Percentiles rank a stretch among this genome's conserved stretches.
phyloP scores from a whole-genome alignment of 345 rosid genomes.

The Bruguiera parviflora region DNA sequence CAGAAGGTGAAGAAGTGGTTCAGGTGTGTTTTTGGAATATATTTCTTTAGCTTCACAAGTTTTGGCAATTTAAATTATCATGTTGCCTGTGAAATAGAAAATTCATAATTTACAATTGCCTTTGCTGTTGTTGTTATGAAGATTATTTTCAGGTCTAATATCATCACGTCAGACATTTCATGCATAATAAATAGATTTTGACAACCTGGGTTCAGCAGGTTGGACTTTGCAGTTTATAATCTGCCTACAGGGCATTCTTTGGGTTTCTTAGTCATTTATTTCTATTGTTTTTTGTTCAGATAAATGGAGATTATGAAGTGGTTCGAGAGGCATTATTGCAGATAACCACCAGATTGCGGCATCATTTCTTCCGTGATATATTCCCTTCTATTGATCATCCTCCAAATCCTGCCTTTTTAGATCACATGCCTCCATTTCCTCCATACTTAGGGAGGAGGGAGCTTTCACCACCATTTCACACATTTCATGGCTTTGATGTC shows the following conservation, averaged over 20 bases:
- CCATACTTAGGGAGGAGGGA: slow-evolving; percentile 60
- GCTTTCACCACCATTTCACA: slow-evolving; percentile 56
- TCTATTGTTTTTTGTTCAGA: slow-evolving; percentile 30
- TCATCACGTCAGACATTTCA: neutral
- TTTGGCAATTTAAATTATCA: slow-evolving; percentile 4
- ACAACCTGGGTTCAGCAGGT: too few species aligned
- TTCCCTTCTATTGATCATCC: slow-evolving; percentile 48
- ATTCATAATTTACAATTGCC: too few species aligned
- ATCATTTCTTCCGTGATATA: slow-evolving; percentile 57
- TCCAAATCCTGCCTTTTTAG: slow-evolving; percentile 46
- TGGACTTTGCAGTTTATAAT: neutral
- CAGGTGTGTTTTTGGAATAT: slow-evolving; percentile 41
- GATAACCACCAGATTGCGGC: slow-evolving; percentile 60
- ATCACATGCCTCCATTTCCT: slow-evolving; percentile 54
- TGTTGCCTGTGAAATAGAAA: neutral
- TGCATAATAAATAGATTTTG: too few species aligned
- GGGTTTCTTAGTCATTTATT: neutral
- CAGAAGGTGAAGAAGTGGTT: slow-evolving; percentile 71
- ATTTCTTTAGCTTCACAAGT: slow-evolving; percentile 8
- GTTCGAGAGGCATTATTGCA: slow-evolving; percentile 71
- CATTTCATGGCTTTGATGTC: slow-evolving; percentile 51
- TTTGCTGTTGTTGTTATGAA: neutral
- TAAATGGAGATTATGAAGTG: slow-evolving; percentile 59
- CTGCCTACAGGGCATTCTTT: too few species aligned
- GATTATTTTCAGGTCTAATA: neutral